phyloP scores from a whole-genome alignment of 352 stramenopile genomes.

The Phytophthora idaei region DNA sequence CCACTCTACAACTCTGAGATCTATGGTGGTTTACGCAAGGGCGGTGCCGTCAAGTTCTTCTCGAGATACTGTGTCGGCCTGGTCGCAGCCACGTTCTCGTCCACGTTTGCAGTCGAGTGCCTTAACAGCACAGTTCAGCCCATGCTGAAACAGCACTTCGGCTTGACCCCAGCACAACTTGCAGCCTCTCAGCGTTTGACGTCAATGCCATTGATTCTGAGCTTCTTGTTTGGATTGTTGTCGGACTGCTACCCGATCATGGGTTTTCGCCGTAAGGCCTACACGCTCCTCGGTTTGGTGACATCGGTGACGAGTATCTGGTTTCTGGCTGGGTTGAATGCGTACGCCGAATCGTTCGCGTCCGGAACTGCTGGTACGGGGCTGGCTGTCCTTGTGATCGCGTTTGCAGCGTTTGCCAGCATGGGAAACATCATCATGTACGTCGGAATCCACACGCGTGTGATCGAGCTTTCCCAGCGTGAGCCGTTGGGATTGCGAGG shows the following conservation, averaged over 20 bases:
- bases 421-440: constrained; percentile 42
- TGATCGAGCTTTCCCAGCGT: constrained; percentile 51
- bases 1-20: constrained; percentile 66
- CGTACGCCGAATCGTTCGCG: constrained; percentile 11
- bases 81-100: constrained; percentile 46
- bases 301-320: constrained; percentile 37
- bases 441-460: constrained; percentile 43
- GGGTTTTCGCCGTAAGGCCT: constrained; percentile 75
- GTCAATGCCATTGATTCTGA: constrained; percentile 67
- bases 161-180: constrained; percentile 24
- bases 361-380: background rate
- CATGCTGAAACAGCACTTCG: constrained; percentile 38
- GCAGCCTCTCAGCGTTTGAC: constrained; percentile 39
- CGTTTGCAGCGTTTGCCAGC: constrained; percentile 29
- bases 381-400: constrained; percentile 31
- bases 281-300: constrained; percentile 68
- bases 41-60: constrained; percentile 47
- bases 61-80: constrained; percentile 43
- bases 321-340: constrained; percentile 38
- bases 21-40: constrained; percentile 53
- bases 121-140: constrained; percentile 32
- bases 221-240: constrained; percentile 81
- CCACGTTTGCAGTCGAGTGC: constrained; percentile 39
- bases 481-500: constrained; percentile 45
- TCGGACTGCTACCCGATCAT: constrained; percentile 84